These are phyloP conservation scores for Trypanosoma vivax DNA, from an alignment of 208 protist species.

Conservation along the genomic window DNA sequence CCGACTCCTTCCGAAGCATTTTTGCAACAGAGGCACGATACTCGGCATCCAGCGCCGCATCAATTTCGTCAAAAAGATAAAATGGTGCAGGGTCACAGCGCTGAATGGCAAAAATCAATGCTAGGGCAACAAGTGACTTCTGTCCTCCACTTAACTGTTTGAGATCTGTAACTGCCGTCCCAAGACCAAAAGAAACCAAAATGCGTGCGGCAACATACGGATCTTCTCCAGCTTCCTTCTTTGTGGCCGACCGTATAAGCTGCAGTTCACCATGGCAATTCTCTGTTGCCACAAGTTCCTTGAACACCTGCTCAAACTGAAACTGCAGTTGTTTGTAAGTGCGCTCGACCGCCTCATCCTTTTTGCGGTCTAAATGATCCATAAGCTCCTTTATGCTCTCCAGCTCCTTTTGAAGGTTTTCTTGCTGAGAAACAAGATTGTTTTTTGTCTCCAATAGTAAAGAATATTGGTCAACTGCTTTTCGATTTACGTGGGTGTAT, in stretches of 20 bases:
- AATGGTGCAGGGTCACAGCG: constrained; percentile 98
- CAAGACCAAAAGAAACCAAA: constrained; percentile 86
- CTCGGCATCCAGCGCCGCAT: constrained; percentile 95
- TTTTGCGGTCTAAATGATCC: constrained; percentile 92
- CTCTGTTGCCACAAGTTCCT: constrained; percentile 93
- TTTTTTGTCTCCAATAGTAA: constrained; percentile 85
- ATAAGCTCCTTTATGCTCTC: constrained; percentile 93
- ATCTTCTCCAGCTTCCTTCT: constrained; percentile 42
- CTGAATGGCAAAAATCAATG: constrained; percentile 99
- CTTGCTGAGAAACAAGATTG: constrained; percentile 71
- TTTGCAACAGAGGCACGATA: constrained; percentile 90
- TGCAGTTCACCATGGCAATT: constrained; percentile 74
- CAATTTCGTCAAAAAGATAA: constrained; percentile 99
- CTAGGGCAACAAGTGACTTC: constrained; percentile 98
- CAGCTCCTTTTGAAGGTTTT: constrained; percentile 72
- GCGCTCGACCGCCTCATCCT: constrained; percentile 95
- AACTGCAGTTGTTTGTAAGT: constrained; percentile 97
- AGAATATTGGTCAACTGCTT: constrained; percentile 97
- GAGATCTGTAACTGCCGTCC: constrained; percentile 72
- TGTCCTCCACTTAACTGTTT: constrained; percentile 96
- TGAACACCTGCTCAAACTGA: constrained; percentile 96
- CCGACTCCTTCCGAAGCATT: constrained; percentile 90
- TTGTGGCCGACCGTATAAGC: constrained; percentile 34
- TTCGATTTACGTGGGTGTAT: constrained; percentile 97
- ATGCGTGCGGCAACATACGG: constrained; percentile 91